Conservation (phyloP, 2,329 filamentous ascomycete genomes). For the Coniella vitis region DNA sequence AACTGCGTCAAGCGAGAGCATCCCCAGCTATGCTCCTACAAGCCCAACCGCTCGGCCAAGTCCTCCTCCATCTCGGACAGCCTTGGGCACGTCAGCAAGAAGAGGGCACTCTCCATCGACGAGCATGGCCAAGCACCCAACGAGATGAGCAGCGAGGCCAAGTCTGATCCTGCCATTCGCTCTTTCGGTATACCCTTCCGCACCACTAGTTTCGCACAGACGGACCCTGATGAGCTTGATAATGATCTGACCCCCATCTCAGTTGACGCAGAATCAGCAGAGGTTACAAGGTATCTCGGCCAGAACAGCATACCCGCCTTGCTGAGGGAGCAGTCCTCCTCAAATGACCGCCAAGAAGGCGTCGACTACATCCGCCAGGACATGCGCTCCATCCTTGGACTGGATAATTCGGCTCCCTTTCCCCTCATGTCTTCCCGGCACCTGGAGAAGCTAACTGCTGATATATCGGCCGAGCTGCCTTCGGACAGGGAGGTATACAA, state of each 20-base stretch:
- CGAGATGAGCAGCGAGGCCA: constrained; percentile 29
- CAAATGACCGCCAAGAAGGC: constrained; percentile 43
- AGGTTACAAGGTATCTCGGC: constrained; percentile 54
- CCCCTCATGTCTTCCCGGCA: constrained; percentile 60
- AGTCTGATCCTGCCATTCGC: constrained; percentile 31
- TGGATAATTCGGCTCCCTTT: constrained; percentile 60
- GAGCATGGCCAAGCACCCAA: constrained; percentile 34
- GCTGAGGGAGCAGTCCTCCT: constrained; percentile 52
- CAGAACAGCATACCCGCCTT: constrained; percentile 64
- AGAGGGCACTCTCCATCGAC: constrained; percentile 19
- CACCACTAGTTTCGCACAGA: constrained; percentile 6
- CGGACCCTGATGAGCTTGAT: constrained; percentile 4
- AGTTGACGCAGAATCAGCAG: constrained; percentile 48
- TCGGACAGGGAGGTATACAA: constrained; percentile 62
- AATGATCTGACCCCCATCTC: constrained; percentile 17
- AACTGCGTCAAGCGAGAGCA: constrained; percentile 63
- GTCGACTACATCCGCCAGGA: constrained; percentile 53
- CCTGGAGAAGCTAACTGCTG: constrained; percentile 51
- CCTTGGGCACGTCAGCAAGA: constrained; percentile 15
- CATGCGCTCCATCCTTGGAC: constrained; percentile 58
- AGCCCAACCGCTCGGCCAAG: constrained; percentile 47
- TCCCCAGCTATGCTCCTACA: constrained; percentile 58
- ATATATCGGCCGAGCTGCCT: constrained; percentile 55
- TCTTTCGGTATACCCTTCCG: constrained; percentile 21
- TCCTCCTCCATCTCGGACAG: constrained; percentile 18